Base-by-base conservation (phyloP, 1,284 basidiomycete genomes). In the Cryptococcus hybrid region DNA sequence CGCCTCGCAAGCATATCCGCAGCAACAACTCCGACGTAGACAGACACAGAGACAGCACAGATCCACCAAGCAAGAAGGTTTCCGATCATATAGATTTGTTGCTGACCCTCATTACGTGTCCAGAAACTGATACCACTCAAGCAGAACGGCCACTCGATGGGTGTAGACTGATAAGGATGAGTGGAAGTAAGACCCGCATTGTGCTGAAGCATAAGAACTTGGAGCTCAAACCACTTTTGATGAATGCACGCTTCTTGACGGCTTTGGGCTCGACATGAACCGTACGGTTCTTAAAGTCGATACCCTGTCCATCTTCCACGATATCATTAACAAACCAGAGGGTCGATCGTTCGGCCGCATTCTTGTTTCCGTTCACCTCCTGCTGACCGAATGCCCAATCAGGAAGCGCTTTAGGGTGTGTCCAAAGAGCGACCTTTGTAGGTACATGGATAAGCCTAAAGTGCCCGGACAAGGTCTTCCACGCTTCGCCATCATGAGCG, bases 341-440 rank as follows among this genome's bases (percentile, higher is more conserved):
- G 1, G 89, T 88, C 9, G 86, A 86, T 73, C 86, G 88, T 62
- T 98, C 96, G 24, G 82, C 78, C 5, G 88, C 81, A 59, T 90
- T 93, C 83, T 98, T 99, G 81, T 97, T 94, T 0, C 96, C 96
- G 70, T 99, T 99, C 65, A 99, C 86, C 73, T 99, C 96, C 71
- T 98, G 93, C 77, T 99, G 96, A 70, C 88, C 89, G 82, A 88
- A 94, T 0, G 87, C 96, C 96, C 96, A 99, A 1, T 94, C 93
- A 0, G 96, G 96, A 9, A 99, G 82, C 49, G 86, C 83, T 55
- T 87, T 85, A 9, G 83, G 68, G 72, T 95, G 90, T 5, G 94
- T 97, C 93, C 92, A 98, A 82, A 99, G 85, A 1, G 88, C 85
- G 37, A 99, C 96, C 70, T 86, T 88, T 1, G 96, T 99, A 5